Percentiles rank a stretch among this genome's conserved stretches.
Evolutionary conservation across 2,329 filamentous ascomycete genomes (phyloP).

Genomic region (Intubia oerlemansii): DNA sequence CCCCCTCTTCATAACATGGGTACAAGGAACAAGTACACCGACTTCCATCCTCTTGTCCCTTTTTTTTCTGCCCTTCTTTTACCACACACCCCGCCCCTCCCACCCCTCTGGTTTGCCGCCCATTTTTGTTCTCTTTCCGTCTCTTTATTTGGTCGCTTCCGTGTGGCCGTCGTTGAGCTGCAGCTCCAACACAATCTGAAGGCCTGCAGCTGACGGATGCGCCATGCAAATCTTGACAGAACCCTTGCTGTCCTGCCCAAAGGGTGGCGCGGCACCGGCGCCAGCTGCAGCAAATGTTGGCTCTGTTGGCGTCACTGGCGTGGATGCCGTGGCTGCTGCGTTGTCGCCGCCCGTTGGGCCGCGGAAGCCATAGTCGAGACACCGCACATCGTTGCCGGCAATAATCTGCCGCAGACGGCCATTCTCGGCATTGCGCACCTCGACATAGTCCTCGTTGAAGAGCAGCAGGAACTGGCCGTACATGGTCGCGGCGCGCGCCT

Average conservation of each 20-base stretch:
- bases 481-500: constrained; percentile 66
- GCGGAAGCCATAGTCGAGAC: constrained; percentile 65
- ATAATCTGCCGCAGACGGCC: constrained; percentile 87
- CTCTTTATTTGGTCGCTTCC: too few relatives aligned
- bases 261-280: not conserved
- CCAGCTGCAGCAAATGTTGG: constrained; percentile 12
- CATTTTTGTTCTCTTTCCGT: too few relatives aligned
- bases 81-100: too few relatives aligned
- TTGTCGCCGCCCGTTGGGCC: constrained; percentile 28
- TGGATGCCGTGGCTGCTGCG: constrained; percentile 12
- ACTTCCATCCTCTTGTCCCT: too few relatives aligned
- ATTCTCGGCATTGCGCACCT: constrained; percentile 92
- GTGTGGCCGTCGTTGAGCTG: constrained; percentile 82
- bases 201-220: constrained; percentile 67
- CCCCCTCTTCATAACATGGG: too few relatives aligned
- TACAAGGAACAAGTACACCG: too few relatives aligned
- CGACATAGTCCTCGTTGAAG: constrained; percentile 91
- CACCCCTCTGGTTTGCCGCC: too few relatives aligned
- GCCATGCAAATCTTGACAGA: constrained; percentile 92
- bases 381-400: constrained; percentile 70
- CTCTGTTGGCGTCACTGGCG: constrained; percentile 8
- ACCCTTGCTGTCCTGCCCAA: constrained; percentile 30
- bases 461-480: constrained; percentile 81
- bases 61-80: too few relatives aligned
- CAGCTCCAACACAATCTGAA: constrained; percentile 81